Conservation (phyloP, 495 filamentous ascomycete genomes). For the Aspergillus egyptiacus region DNA sequence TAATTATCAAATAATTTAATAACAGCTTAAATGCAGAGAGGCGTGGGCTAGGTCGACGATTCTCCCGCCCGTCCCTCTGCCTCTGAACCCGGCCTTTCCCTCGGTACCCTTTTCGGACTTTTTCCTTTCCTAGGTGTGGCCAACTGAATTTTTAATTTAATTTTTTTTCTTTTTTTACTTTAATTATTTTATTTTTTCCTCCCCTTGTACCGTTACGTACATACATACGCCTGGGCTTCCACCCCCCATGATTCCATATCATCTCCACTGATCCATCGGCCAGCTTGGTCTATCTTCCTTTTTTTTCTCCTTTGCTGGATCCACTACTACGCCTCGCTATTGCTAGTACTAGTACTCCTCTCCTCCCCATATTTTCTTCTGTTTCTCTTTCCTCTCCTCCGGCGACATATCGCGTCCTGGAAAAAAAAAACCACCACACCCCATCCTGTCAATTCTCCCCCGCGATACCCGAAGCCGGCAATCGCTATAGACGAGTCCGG, state of each 20-base stretch:
- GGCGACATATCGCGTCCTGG: constrained; percentile 8
- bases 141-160: constrained; percentile 16
- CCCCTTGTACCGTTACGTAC: constrained; percentile 28
- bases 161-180: constrained; percentile 15
- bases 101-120: constrained; percentile 24
- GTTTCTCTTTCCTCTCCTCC: constrained; percentile 13
- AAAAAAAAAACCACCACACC: constrained; percentile 5
- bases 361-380: constrained; percentile 19
- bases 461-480: constrained; percentile 8
- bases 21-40: constrained; percentile 13
- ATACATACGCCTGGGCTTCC: constrained; percentile 22
- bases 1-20: constrained; percentile 10
- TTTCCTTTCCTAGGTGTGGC: constrained; percentile 16
- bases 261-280: constrained; percentile 24
- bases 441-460: neutral
- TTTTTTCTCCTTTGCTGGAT: constrained; percentile 18
- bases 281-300: constrained; percentile 18
- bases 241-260: constrained; percentile 14
- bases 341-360: constrained; percentile 20
- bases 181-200: constrained; percentile 15
- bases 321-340: constrained; percentile 18
- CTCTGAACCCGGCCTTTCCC: constrained; percentile 22
- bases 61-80: constrained; percentile 19
- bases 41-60: constrained; percentile 15
- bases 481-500: constrained; percentile 3